Base-by-base conservation (phyloP, 2,329 filamentous ascomycete species). In the Sporothrix pallida region DNA sequence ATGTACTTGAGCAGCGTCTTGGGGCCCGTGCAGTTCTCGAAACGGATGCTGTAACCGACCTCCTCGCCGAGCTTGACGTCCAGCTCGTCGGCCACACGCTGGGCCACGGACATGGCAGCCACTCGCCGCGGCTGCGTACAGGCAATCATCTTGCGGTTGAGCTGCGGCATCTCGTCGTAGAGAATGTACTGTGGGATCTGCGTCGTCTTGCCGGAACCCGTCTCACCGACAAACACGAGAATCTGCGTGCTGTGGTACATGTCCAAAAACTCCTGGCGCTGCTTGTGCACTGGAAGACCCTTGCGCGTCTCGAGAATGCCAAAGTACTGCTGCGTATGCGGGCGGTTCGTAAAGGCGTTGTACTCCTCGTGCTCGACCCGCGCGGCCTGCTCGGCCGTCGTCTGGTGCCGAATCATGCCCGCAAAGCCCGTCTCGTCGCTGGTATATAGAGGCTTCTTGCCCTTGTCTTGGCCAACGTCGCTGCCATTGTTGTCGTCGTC, bases 131-230 rank as follows among this genome's bases (percentile, higher is more conserved):
- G 96, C 83, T 99, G 96, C 6, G 96, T 99, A 87, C 96, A 99
- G 74, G 95, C 96, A 74, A 99, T 92, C 83, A 98, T 91, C 86
- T 98, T 98, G 81, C 90, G 88, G 78, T 91, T 90, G 76, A 90
- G 86, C 79, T 98, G 93, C 37, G 96, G 95, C 46, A 98, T 88
- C 83, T 99, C 96, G 84, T 99, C 96, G 86, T 92, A 98, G 56
- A 99, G 90, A 77, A 99, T 95, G 82, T 98, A 99, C 82, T 99
- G 96, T 1, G 96, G 96, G 75, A 99, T 98, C 86, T 99, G 96
- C 0, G 96, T 99, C 4, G 96, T 99, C 86, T 99, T 99, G 85
- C 96, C 96, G 77, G 96, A 99, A 89, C 97, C 96, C 9, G 96
- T 99, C 87, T 99, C 96, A 85, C 96, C 96, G 77, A 99, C 96